Base-by-base conservation (phyloP, 352 stramenopile species). In the Phytophthora pisi region DNA sequence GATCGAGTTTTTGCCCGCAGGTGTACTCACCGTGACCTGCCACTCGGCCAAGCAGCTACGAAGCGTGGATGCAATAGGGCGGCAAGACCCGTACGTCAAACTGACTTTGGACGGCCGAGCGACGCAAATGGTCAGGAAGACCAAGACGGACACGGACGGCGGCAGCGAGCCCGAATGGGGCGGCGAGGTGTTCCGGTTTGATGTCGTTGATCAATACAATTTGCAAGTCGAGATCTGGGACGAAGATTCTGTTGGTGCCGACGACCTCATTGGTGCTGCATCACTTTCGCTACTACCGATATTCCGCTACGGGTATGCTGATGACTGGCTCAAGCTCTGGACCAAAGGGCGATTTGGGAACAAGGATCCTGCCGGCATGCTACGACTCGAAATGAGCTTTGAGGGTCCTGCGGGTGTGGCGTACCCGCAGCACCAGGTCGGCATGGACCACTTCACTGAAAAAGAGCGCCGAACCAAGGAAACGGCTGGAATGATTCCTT, bases 141-240 rank as follows among this genome's bases (percentile, higher is more conserved):
- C 91, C 38, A 91, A 95, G 66, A 95, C 90, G 1, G 89, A 97
- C 67, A 91, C 85, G 16, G 90, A 97, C 64, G 87, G 86, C 36
- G 88, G 91, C 1, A 78, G 76, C 11, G 88, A 94, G 20, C 91
- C 89, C 16, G 70, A 93, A 64, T 98, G 94, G 93, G 81, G 84
- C 18, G 75, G 93, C 55, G 78, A 98, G 56, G 40, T 63, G 10
- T 89, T 98, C 49, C 49, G 38, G n/a, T 93, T 98, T 58, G 81
- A 97, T 36, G 75, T 98, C 47, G 96, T 98, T 4, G 95, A 98
- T 63, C 92, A 98, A 66, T 97, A 93, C 71, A 93, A 88, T 52
- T 78, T 98, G 55, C 59, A 84, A 24, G 75, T 98, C 23, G 90
- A 98, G 57, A 81, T 92, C 58, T 97, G 89, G 82, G 93, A 98